Evolutionary conservation across 2,329 filamentous ascomycete genomes (phyloP).

Genomic region (Lachnellula suecica): DNA sequence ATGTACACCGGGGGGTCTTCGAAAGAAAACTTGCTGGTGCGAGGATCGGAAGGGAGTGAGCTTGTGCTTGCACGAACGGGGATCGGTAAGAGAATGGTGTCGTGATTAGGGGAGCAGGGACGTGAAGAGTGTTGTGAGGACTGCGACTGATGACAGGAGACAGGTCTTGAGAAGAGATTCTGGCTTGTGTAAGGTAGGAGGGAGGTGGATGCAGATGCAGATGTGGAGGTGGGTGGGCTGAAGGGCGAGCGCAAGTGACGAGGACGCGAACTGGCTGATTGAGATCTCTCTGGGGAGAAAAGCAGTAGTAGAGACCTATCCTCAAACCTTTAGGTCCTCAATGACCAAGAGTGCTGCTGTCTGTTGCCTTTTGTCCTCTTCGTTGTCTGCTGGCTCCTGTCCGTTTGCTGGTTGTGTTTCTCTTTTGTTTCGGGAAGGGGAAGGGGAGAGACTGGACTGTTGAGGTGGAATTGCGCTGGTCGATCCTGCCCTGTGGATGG

Average conservation of each 20-base stretch:
- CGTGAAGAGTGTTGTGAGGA: conserved; percentile 38
- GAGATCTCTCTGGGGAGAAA: conserved; percentile 26
- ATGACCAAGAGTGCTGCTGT: conserved; percentile 21
- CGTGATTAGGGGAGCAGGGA: conserved; percentile 31
- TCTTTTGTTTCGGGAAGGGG: conserved; percentile 26
- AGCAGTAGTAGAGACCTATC: conserved; percentile 36
- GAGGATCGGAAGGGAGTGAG: conserved; percentile 36
- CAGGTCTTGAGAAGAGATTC: conserved; percentile 24
- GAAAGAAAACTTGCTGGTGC: conserved; percentile 93
- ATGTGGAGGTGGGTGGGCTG: conserved; percentile 30
- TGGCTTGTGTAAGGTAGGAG: conserved; percentile 23
- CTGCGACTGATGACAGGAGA: conserved; percentile 27
- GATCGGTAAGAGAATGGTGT: conserved; percentile 32
- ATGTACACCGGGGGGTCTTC: conserved; percentile 86
- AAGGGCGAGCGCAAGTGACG: conserved; percentile 26
- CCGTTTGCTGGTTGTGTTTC: conserved; percentile 26
- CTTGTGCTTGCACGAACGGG: conserved; percentile 33
- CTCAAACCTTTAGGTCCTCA: conserved; percentile 35
- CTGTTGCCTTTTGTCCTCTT: conserved; percentile 6
- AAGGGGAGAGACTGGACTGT: background rate
- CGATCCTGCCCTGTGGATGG: background rate
- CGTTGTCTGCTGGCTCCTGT: conserved; percentile 4
- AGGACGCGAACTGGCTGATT: conserved; percentile 30
- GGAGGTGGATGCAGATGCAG: conserved; percentile 29
- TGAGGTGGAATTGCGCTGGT: background rate